Conservation (phyloP, 176 grass and related monocot species). For the Microstegium vimineum region DNA sequence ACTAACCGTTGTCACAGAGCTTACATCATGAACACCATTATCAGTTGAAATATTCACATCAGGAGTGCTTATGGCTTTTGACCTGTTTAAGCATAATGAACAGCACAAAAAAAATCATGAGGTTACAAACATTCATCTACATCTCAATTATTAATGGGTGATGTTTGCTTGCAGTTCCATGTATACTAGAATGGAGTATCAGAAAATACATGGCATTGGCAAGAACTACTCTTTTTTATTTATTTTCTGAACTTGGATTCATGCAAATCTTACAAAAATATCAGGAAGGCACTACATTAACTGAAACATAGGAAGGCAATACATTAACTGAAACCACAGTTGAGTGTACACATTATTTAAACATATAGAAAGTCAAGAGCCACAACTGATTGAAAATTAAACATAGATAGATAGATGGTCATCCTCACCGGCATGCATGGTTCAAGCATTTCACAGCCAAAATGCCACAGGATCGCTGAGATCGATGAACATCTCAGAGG, state of each 20-base stretch:
- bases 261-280: neutral
- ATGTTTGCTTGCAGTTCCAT: neutral
- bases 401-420: no score
- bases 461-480: neutral
- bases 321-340: no score
- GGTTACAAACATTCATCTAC: neutral
- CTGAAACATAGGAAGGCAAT: no score
- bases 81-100: slow-evolving; percentile 33
- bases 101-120: slow-evolving; percentile 1
- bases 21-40: slow-evolving; percentile 10
- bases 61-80: slow-evolving; percentile 41
- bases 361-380: no score
- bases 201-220: slow-evolving; percentile 16
- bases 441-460: neutral
- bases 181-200: slow-evolving; percentile 8
- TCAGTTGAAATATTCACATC: slow-evolving; percentile 42
- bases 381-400: no score
- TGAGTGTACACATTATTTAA: no score
- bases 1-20: slow-evolving; percentile 35
- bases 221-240: neutral
- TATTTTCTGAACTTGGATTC: neutral
- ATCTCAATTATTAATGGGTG: neutral
- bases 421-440: no score
- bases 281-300: no score
- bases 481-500: neutral